Conservation (phyloP, 2,329 filamentous ascomycete species). For the Cladophialophora exuberans region DNA sequence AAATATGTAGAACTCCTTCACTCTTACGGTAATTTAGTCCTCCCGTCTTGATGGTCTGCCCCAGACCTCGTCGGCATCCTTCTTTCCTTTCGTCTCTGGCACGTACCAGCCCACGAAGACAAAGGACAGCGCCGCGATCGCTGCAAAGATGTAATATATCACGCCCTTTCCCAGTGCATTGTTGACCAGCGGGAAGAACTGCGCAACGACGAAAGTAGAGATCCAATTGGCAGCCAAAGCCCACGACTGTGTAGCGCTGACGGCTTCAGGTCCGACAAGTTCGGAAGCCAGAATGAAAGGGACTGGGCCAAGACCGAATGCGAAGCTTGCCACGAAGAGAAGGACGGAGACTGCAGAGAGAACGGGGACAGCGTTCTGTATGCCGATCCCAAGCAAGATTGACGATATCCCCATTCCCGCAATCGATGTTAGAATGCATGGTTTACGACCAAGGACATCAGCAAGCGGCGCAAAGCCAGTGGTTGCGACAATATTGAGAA, state of each 20-base stretch:
- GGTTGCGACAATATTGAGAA: conserved; percentile 83
- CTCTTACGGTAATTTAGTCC: conserved; percentile 23
- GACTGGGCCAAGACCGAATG: conserved; percentile 86
- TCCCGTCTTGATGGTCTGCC: conserved; percentile 53
- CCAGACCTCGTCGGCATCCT: conserved; percentile 88
- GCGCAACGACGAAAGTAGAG: conserved; percentile 88
- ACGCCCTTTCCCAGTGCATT: conserved; percentile 74
- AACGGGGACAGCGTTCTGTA: conserved; percentile 71
- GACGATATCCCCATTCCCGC: conserved; percentile 81
- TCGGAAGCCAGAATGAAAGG: conserved; percentile 94
- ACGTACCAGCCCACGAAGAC: conserved; percentile 74
- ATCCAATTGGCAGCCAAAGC: conserved; percentile 86
- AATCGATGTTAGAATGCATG: conserved; percentile 80
- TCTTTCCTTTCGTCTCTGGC: conserved; percentile 87
- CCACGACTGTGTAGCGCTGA: conserved; percentile 89
- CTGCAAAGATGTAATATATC: conserved; percentile 91
- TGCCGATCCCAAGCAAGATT: conserved; percentile 76
- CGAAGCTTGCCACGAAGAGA: conserved; percentile 86
- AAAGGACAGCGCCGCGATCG: conserved; percentile 68
- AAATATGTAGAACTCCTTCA: background rate
- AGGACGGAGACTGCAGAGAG: conserved; percentile 81
- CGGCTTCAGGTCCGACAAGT: conserved; percentile 85
- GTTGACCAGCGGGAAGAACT: conserved; percentile 91
- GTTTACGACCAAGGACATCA: conserved; percentile 81
- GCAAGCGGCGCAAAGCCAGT: conserved; percentile 79